A percentile compares a stretch with the other conserved stretches of the same genome.
phyloP scores from a whole-genome alignment of 2,329 filamentous ascomycete species.

The Aspergillus floridensis region DNA sequence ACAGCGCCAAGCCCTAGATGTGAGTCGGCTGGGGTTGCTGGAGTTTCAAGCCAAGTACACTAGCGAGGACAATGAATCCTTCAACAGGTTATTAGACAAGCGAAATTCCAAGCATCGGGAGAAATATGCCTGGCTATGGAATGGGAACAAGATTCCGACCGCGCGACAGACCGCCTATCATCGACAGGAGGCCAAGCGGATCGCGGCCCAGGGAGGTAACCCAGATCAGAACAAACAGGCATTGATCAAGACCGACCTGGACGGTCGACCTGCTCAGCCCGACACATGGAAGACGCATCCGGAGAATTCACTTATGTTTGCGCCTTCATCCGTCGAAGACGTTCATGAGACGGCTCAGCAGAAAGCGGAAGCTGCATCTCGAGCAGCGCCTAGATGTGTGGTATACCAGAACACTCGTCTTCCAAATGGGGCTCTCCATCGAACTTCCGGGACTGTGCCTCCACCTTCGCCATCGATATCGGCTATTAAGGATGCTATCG shows the following conservation, averaged over 20 bases:
- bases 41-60: conserved; percentile 92
- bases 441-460: conserved; percentile 38
- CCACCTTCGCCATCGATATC: conserved; percentile 81
- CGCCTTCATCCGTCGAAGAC: conserved; percentile 51
- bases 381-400: conserved; percentile 72
- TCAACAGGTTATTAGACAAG: conserved; percentile 86
- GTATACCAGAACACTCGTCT: conserved; percentile 82
- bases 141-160: conserved; percentile 74
- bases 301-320: conserved; percentile 85
- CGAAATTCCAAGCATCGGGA: conserved; percentile 82
- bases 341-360: conserved; percentile 61
- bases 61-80: conserved; percentile 96
- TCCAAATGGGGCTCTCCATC: conserved; percentile 46
- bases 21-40: conserved; percentile 71
- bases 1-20: conserved; percentile 58
- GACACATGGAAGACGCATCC: conserved; percentile 73
- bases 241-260: conserved; percentile 60
- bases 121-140: conserved; percentile 87
- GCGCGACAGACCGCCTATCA: conserved; percentile 60
- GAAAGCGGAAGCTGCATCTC: conserved; percentile 66
- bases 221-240: conserved; percentile 56
- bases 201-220: conserved; percentile 62
- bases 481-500: conserved; percentile 78
- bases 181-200: conserved; percentile 63
- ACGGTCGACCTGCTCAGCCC: conserved; percentile 72